Percentiles rank a stretch among this genome's conserved stretches.
phyloP scores from a whole-genome alignment of 2,329 filamentous ascomycete genomes.

The Aspergillus terreus region DNA sequence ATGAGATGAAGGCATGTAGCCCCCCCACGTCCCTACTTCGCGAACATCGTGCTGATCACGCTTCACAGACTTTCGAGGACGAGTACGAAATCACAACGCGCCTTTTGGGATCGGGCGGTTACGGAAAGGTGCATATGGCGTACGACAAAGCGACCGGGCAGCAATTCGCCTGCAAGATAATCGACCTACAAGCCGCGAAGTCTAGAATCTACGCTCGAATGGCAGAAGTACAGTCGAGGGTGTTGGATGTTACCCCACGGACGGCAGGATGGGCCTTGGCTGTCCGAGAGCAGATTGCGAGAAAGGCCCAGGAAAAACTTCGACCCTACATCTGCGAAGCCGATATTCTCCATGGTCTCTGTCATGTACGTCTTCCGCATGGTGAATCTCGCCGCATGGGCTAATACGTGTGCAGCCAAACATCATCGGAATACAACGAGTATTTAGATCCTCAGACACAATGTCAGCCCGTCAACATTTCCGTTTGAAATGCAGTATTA shows the following conservation, averaged over 20 bases:
- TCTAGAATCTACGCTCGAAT: conserved; percentile 4
- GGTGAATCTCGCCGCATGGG: not conserved
- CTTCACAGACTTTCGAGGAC: conserved; percentile 28
- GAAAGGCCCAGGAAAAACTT: conserved; percentile 26
- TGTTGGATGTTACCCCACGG: conserved; percentile 1
- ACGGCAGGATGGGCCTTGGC: not conserved
- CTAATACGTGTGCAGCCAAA: conserved; percentile 47
- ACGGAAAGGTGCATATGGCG: conserved; percentile 43
- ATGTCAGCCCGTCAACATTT: conserved; percentile 38
- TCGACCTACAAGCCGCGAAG: conserved; percentile 33
- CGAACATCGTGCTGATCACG: not conserved
- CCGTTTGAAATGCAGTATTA: not conserved
- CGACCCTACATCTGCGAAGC: conserved; percentile 37
- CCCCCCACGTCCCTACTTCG: not conserved
- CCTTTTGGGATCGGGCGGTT: conserved; percentile 41
- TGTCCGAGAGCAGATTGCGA: conserved; percentile 13
- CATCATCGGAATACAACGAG: conserved; percentile 55
- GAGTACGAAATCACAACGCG: conserved; percentile 37
- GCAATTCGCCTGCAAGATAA: conserved; percentile 46
- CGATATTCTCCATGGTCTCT: conserved; percentile 49
- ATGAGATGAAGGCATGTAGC: conserved; percentile 32
- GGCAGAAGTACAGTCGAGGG: conserved; percentile 9
- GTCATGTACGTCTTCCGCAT: conserved; percentile 42
- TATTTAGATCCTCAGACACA: conserved; percentile 50
- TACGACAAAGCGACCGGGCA: conserved; percentile 26